Conservation (phyloP, 495 filamentous ascomycete genomes). For the Aspergillus taichungensis region DNA sequence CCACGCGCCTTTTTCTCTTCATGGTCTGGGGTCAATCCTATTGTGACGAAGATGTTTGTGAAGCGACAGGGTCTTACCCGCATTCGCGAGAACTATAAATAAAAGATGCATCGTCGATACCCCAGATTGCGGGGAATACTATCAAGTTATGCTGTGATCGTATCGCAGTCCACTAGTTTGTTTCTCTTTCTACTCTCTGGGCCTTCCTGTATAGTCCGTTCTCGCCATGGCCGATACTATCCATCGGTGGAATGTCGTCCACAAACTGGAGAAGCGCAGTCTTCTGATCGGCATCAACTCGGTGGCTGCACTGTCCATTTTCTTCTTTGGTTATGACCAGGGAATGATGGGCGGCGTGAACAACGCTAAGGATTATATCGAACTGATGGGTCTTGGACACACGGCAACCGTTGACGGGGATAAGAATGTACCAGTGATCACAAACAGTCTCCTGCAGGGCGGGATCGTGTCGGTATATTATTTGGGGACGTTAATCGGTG, state of each 20-base stretch:
- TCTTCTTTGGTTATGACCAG: slow-evolving; percentile 59
- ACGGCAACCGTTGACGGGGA: slow-evolving; percentile 36
- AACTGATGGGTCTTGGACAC: slow-evolving; percentile 58
- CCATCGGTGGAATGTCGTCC: slow-evolving; percentile 48
- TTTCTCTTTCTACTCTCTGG: too few species aligned
- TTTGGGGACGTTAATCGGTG: slow-evolving; percentile 55
- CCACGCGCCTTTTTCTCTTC: too few species aligned
- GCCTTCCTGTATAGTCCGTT: too few species aligned
- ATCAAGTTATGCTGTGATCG: too few species aligned
- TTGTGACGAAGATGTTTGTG: too few species aligned
- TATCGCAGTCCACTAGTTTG: too few species aligned
- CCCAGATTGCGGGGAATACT: too few species aligned
- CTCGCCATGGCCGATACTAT: slow-evolving; percentile 38
- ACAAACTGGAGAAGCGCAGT: slow-evolving; percentile 51
- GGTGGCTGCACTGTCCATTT: slow-evolving; percentile 51
- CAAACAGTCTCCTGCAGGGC: slow-evolving; percentile 55
- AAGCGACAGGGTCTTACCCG: too few species aligned
- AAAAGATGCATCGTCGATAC: too few species aligned
- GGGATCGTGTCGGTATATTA: slow-evolving; percentile 66
- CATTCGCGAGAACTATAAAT: too few species aligned
- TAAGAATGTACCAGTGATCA: slow-evolving; percentile 42
- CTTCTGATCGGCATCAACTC: slow-evolving; percentile 59
- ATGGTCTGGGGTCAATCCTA: too few species aligned
- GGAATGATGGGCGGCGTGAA: slow-evolving; percentile 75
- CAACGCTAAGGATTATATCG: slow-evolving; percentile 53